Percentiles rank a stretch among this genome's conserved stretches.
Conservation (phyloP, 2,329 filamentous ascomycete genomes). For the Botrytis cinerea region DNA sequence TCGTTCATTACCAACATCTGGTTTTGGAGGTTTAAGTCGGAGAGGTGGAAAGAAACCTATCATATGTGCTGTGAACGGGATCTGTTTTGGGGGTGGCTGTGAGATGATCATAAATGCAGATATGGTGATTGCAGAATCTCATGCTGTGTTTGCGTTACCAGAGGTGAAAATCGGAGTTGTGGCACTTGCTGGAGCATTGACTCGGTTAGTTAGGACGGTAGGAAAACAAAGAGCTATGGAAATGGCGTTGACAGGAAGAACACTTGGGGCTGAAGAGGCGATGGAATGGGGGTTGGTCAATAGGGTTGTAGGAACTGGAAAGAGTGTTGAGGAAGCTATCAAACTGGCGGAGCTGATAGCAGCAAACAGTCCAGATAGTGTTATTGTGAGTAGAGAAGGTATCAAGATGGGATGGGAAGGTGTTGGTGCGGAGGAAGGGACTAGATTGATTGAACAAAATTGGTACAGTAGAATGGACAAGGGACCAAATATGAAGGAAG, state of each 20-base stretch:
- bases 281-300: conserved; percentile 71
- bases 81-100: conserved; percentile 74
- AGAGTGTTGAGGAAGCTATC: conserved; percentile 60
- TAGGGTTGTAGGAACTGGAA: conserved; percentile 53
- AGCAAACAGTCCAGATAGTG: conserved; percentile 70
- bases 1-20: conserved; percentile 44
- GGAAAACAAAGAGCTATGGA: conserved; percentile 70
- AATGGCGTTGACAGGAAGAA: conserved; percentile 66
- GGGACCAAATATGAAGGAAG: conserved; percentile 74
- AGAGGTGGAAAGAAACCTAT: conserved; percentile 72
- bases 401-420: conserved; percentile 73
- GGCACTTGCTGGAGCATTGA: conserved; percentile 69
- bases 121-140: conserved; percentile 62
- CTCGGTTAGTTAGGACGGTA: conserved; percentile 64
- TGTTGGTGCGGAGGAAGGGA: conserved; percentile 61
- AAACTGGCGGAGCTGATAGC: conserved; percentile 62
- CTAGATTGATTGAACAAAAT: conserved; percentile 56
- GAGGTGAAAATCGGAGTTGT: conserved; percentile 72
- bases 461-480: conserved; percentile 61
- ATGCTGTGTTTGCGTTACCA: conserved; percentile 66
- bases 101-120: conserved; percentile 77
- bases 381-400: conserved; percentile 73
- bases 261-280: conserved; percentile 61
- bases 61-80: conserved; percentile 74
- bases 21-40: conserved; percentile 68